Base-by-base conservation (phyloP, 2,329 filamentous ascomycete species). In the Ascochyta pisi region DNA sequence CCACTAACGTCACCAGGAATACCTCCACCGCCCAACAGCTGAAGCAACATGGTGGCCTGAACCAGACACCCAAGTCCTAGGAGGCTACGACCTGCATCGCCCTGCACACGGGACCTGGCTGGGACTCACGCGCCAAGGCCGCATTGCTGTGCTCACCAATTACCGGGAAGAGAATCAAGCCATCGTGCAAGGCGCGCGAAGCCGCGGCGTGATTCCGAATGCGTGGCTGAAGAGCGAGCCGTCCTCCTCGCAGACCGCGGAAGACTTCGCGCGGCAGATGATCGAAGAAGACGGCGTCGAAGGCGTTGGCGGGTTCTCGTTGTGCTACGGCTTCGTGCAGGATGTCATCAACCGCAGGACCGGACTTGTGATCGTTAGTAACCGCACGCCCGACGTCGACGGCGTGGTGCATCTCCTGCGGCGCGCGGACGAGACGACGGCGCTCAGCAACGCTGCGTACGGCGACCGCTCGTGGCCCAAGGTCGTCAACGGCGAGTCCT, bases 71-170 rank as follows among this genome's bases (percentile, higher is more conserved):
- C 77, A 86, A 58, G 81, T 89, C 50, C 77, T 88, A 6, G 85
- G 84, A 27, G 85, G 85, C 22, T 84, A 85, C 40, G 86, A 89
- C 68, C 78, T 88, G 10, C 83, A 86, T 43, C 83, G 86, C 24
- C 70, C 80, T 13, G 82, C 79, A 35, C 83, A 85, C 50, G 86
- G 86, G 22, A 88, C 86, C 57, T 89, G 86, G 86, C 81, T 88
- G 43, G 86, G 84, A 19, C 78, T 88, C 53, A 88, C 85, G 8
- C 80, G 77, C 29, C 79, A 86, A 60, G 86, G 86, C 26, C 84
- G 84, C 53, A 69, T 89, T 42, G 85, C 85, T 3, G 82, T 86
- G 6, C 77, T 89, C 29, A 88, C 86, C 45, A 89, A 89, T 71
- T 88, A 86, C 68, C 83, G 84, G 35, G 86, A 88, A 69, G 75